Percentiles rank a stretch among this genome's conserved stretches.
phyloP scores from a whole-genome alignment of 2,329 filamentous ascomycete genomes.

The Huntiella decipiens region DNA sequence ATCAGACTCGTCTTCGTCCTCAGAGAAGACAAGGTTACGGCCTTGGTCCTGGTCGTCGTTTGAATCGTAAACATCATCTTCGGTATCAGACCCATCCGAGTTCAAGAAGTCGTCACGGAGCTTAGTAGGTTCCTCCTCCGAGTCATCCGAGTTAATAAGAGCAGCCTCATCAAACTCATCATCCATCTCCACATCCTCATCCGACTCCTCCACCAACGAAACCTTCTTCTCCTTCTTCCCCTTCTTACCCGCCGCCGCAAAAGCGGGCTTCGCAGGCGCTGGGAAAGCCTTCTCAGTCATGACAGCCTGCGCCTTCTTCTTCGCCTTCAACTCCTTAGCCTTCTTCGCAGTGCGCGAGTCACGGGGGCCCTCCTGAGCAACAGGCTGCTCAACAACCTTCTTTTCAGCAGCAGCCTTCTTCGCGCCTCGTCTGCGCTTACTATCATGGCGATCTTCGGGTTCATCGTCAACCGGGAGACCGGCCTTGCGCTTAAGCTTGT shows the following conservation, averaged over 20 bases:
- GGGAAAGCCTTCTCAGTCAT: conserved; percentile 14
- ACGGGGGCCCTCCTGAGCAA: conserved; percentile 18
- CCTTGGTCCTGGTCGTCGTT: conserved; percentile 40
- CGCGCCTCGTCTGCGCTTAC: conserved; percentile 32
- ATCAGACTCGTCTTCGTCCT: conserved; percentile 79
- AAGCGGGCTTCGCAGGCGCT: conserved; percentile 16
- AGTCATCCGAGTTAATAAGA: conserved; percentile 25
- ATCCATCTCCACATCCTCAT: conserved; percentile 23
- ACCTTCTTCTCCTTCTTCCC: conserved; percentile 18
- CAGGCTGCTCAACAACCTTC: conserved; percentile 14
- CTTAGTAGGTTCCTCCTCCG: conserved; percentile 22
- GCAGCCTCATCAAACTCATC: conserved; percentile 24
- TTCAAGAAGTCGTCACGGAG: conserved; percentile 39
- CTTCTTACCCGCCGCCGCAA: conserved; percentile 18
- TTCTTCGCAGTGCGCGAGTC: conserved; percentile 18
- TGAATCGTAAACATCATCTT: conserved; percentile 51
- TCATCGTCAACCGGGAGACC: conserved; percentile 44
- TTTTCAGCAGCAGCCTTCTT: conserved; percentile 18
- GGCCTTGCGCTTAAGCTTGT: conserved; percentile 71
- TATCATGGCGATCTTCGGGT: conserved; percentile 35
- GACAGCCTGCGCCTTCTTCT: conserved; percentile 18
- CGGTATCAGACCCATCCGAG: conserved; percentile 18
- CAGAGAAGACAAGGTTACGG: conserved; percentile 65
- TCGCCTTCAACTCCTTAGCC: conserved; percentile 16
- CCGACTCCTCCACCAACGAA: conserved; percentile 17